Conservation (phyloP, 345 rosid species). For the Stellera chamaejasme region DNA sequence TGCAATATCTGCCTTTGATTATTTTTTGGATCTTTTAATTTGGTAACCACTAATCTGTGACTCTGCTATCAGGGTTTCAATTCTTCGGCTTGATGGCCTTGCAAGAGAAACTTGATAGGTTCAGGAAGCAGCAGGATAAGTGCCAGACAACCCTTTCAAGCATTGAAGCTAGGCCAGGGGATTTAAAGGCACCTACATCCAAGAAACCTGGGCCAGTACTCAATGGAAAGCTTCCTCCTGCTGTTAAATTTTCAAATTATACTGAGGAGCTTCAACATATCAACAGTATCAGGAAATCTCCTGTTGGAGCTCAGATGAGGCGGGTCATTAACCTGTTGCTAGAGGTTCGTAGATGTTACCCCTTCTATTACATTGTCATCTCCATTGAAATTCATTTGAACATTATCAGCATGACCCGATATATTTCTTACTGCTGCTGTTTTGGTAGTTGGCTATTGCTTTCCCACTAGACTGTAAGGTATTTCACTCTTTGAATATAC, state of each 20-base stretch:
- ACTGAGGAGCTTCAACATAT: constrained; percentile 31
- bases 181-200: constrained; percentile 22
- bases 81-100: constrained; percentile 41
- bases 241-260: constrained; percentile 57
- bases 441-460: too few species aligned
- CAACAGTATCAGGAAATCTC: constrained; percentile 42
- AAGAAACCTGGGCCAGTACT: constrained; percentile 10
- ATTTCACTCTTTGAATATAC: too few species aligned
- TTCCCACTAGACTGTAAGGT: too few species aligned
- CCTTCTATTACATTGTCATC: not conserved
- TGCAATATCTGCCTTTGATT: too few species aligned
- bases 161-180: constrained; percentile 38
- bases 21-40: too few species aligned
- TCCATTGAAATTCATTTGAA: too few species aligned
- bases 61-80: not conserved
- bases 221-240: constrained; percentile 32
- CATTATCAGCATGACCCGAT: too few species aligned
- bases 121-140: constrained; percentile 69
- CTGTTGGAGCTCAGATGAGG: constrained; percentile 87
- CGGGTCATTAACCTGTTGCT: constrained; percentile 52
- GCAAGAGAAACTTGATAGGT: constrained; percentile 44
- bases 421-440: too few species aligned
- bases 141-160: constrained; percentile 51
- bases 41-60: too few species aligned
- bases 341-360: constrained; percentile 7